Evolutionary conservation across 495 filamentous ascomycete species (phyloP), one percentile per base, ranked within the genome.

Genomic region (Aspergillus incahuasiensis): DNA sequence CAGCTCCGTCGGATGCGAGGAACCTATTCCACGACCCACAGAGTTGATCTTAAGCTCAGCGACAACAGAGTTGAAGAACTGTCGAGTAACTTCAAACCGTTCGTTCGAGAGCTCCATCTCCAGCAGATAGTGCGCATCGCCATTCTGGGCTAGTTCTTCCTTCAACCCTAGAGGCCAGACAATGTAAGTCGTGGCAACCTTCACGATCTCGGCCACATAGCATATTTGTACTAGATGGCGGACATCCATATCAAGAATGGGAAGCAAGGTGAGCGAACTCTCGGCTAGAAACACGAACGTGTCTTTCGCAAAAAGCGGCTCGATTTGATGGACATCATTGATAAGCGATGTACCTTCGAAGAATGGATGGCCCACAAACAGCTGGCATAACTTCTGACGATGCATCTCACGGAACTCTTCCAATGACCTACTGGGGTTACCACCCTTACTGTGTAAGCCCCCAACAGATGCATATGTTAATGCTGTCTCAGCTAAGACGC

Each of bases 121-220:
- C 20, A 64, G 18, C 43, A 69, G 28, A 20, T 73, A 66, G 8
- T 63, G 57, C 0, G 63, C 62, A 25, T 73, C 73, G 12, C 67
- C 68, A 15, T 72, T 59, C 9, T 61, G 55, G 5, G 64, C 56
- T 15, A 78, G 46, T 46, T 75, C 72, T 28, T 75, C 71, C 58
- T 74, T 74, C 48, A 78, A 57, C 1, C 68, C 71, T 2, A 70
- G 48, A 9, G 73, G 74, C 68, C 72, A 76, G 20, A 78, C 65
- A 19, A 75, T 71, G 54, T 71, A 78, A 11, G 75, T 76, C 12
- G 69, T 68, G 30, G 71, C 68, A 8, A 90, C 87, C 71, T 95
- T 94, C 41, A 91, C 84, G 41, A 97, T 82, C 71, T 99, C 92
- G 24, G 90, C 89, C 35, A 95, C 78, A 64, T 95, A 97, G 74